Conservation (phyloP, 768 basidiomycete genomes). For the Suillus paluster region DNA sequence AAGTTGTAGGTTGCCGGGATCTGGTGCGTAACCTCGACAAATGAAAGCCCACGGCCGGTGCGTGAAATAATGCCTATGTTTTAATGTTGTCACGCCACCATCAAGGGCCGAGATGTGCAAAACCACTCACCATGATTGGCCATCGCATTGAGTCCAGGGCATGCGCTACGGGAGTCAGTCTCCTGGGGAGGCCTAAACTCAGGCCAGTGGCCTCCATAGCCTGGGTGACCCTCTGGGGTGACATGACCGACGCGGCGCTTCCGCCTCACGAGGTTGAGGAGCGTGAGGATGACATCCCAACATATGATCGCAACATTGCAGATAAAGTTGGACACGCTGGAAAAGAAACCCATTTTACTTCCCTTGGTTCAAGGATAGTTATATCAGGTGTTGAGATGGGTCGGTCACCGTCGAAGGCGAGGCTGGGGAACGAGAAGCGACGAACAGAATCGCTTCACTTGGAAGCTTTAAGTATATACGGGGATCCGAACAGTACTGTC, state of each 20-base stretch:
- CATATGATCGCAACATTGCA: conserved; percentile 35
- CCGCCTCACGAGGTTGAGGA: conserved; percentile 56
- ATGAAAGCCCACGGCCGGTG: conserved; percentile 71
- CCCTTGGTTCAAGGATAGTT: not conserved
- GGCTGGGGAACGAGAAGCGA: not conserved
- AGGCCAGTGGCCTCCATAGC: conserved; percentile 70
- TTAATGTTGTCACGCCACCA: not conserved
- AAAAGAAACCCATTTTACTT: not conserved
- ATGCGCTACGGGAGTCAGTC: conserved; percentile 72
- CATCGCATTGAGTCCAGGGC: conserved; percentile 79
- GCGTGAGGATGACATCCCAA: conserved; percentile 57
- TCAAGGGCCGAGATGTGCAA: not conserved
- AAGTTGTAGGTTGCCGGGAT: conserved; percentile 73
- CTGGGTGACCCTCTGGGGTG: conserved; percentile 57
- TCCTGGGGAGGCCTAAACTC: conserved; percentile 60
- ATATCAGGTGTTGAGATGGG: not conserved
- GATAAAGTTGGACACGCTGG: not conserved
- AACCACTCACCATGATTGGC: conserved; percentile 72
- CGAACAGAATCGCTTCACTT: not conserved
- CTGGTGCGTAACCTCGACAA: conserved; percentile 45
- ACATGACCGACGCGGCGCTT: conserved; percentile 53
- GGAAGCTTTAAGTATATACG: not conserved
- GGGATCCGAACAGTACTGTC: not conserved
- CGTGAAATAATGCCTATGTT: conserved; percentile 50
- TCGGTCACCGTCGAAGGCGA: no score